A percentile compares a stretch with the other conserved stretches of the same genome.
Conservation (phyloP, 2,329 filamentous ascomycete species). For the Dothideomycetes sp. region DNA sequence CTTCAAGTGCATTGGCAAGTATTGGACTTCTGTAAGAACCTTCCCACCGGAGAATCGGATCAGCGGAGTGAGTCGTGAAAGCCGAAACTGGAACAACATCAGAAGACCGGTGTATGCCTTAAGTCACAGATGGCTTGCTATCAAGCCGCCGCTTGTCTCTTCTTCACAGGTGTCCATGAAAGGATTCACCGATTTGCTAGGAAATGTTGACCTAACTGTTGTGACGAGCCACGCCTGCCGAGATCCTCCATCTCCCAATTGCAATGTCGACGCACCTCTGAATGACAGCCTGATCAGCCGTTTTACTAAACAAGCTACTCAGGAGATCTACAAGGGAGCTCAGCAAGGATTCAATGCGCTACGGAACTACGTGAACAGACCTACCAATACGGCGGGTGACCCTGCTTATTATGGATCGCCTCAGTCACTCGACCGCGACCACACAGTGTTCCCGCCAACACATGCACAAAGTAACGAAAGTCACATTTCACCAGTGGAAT, state of each 20-base stretch:
- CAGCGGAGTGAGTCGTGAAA: not conserved
- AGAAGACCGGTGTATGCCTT: conserved; percentile 36
- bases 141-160: conserved; percentile 58
- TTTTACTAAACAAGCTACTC: conserved; percentile 65
- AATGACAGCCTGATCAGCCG: conserved; percentile 57
- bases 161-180: conserved; percentile 62
- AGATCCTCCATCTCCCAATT: conserved; percentile 56
- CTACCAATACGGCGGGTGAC: conserved; percentile 6
- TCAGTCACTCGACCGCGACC: conserved; percentile 26
- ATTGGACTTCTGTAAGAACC: conserved; percentile 59
- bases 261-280: conserved; percentile 50
- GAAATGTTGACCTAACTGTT: conserved; percentile 46
- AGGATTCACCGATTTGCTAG: conserved; percentile 37
- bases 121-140: conserved; percentile 66
- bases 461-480: conserved; percentile 54
- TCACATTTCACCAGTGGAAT: conserved; percentile 49
- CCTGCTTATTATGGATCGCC: conserved; percentile 9
- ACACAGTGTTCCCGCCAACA: conserved; percentile 57
- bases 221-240: conserved; percentile 55
- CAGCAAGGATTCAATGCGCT: conserved; percentile 67
- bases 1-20: conserved; percentile 70
- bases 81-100: not conserved
- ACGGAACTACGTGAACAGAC: conserved; percentile 66
- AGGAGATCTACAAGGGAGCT: conserved; percentile 65
- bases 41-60: not conserved